Evolutionary conservation across 2,329 filamentous ascomycete genomes (phyloP).

Genomic region (Parafenestella ontariensis): DNA sequence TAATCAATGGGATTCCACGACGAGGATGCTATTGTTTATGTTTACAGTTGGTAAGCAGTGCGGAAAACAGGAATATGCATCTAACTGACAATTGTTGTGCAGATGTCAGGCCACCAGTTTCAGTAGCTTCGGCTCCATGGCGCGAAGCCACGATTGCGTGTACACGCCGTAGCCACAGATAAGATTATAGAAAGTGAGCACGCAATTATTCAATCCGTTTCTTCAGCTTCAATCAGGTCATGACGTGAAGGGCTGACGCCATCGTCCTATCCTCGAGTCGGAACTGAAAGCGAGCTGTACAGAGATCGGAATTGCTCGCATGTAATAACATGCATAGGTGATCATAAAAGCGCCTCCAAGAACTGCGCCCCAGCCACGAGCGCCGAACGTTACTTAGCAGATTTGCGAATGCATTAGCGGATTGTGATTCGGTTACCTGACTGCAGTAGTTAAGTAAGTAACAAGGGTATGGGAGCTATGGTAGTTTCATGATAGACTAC

Average conservation of each 20-base stretch:
- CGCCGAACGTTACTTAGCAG: conserved; percentile 5
- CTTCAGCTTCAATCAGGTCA: neutral
- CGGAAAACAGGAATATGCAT: conserved; percentile 9
- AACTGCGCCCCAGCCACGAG: conserved; percentile 7
- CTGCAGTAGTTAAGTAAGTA: conserved; percentile 17
- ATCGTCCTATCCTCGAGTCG: conserved; percentile 1
- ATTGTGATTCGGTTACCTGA: conserved; percentile 15
- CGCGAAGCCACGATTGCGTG: conserved; percentile 11
- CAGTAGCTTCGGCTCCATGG: conserved; percentile 12
- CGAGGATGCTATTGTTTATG: neutral
- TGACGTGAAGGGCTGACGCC: neutral
- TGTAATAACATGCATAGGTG: conserved; percentile 14
- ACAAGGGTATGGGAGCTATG: conserved; percentile 19
- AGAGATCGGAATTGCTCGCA: neutral
- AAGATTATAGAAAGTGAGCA: neutral
- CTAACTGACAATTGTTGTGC: conserved; percentile 2
- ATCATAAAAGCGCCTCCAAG: conserved; percentile 9
- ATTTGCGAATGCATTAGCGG: conserved; percentile 12
- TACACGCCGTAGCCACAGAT: neutral
- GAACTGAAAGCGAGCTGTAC: conserved; percentile 1
- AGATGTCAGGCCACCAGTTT: conserved; percentile 6
- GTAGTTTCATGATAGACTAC: conserved; percentile 9
- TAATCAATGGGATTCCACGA: neutral
- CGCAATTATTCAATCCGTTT: neutral
- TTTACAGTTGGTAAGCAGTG: conserved; percentile 1